Conservation (phyloP, 163 green algal genomes). For the Chloroidium sp. region DNA sequence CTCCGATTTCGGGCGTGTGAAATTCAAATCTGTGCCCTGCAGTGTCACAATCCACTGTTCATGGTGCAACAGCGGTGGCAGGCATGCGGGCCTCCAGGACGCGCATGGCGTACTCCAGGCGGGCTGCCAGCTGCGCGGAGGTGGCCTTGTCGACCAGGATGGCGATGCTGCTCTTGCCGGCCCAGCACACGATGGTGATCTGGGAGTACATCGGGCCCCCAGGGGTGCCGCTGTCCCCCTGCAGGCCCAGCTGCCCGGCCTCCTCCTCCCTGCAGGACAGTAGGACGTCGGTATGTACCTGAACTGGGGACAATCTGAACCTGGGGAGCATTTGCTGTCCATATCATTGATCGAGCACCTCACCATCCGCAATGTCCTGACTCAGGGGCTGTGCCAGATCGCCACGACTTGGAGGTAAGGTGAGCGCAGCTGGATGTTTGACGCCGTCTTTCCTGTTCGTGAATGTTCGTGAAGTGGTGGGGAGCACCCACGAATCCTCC, state of each 20-base stretch:
- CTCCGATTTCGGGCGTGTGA: too few species aligned
- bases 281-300: not conserved
- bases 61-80: too few species aligned
- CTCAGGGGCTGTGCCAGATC: too few species aligned
- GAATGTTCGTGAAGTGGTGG: too few species aligned
- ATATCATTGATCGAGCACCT: not conserved
- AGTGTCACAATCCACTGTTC: too few species aligned
- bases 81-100: not conserved
- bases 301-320: not conserved
- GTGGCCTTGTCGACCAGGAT: constrained; percentile 66
- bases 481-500: too few species aligned
- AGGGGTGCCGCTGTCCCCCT: not conserved
- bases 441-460: too few species aligned
- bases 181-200: constrained; percentile 60
- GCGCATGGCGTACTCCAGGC: constrained; percentile 20
- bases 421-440: too few species aligned
- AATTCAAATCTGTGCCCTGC: too few species aligned
- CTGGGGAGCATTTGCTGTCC: not conserved
- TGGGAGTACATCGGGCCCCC: constrained; percentile 21
- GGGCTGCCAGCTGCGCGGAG: constrained; percentile 54
- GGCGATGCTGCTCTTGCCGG: constrained; percentile 46
- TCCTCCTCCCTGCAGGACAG: constrained; percentile 19
- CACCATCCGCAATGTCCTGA: too few species aligned
- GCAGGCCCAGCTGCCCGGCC: constrained; percentile 20
- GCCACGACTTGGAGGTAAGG: too few species aligned